Percentiles rank a stretch among this genome's conserved stretches.
Conservation (phyloP, 2,329 filamentous ascomycete genomes). For the Gnomoniopsis smithogilvyi region DNA sequence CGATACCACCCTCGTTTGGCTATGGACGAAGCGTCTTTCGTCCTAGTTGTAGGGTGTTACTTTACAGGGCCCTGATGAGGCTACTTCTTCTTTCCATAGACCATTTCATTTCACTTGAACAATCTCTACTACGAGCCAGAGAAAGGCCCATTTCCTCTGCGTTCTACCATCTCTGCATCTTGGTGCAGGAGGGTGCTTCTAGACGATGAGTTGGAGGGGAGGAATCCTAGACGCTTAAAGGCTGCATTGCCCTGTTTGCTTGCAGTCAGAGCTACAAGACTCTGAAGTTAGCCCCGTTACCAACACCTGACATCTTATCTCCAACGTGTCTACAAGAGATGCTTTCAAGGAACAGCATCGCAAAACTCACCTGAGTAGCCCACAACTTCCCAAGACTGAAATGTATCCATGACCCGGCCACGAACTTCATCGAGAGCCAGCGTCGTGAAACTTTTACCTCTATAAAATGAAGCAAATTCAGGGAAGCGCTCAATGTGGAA, state of each 20-base stretch:
- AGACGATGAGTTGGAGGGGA: neutral
- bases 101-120: too few species aligned
- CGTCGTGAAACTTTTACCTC: neutral
- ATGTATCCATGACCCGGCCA: neutral
- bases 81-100: too few species aligned
- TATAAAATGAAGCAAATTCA: neutral
- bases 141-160: neutral
- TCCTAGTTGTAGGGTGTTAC: too few species aligned
- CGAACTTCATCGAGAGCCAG: conserved; percentile 8
- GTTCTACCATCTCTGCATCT: neutral
- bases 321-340: neutral
- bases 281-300: neutral
- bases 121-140: neutral
- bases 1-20: too few species aligned
- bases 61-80: too few species aligned
- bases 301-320: too few species aligned
- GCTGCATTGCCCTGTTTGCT: conserved; percentile 5
- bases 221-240: conserved; percentile 11
- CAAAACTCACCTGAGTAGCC: conserved; percentile 12
- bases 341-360: neutral
- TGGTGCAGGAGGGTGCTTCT: neutral
- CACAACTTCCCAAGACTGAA: neutral
- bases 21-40: too few species aligned
- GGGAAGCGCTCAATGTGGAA: conserved; percentile 12
- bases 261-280: conserved; percentile 10